Conservation (phyloP, 2,329 filamentous ascomycete genomes). For the Claviceps capensis region DNA sequence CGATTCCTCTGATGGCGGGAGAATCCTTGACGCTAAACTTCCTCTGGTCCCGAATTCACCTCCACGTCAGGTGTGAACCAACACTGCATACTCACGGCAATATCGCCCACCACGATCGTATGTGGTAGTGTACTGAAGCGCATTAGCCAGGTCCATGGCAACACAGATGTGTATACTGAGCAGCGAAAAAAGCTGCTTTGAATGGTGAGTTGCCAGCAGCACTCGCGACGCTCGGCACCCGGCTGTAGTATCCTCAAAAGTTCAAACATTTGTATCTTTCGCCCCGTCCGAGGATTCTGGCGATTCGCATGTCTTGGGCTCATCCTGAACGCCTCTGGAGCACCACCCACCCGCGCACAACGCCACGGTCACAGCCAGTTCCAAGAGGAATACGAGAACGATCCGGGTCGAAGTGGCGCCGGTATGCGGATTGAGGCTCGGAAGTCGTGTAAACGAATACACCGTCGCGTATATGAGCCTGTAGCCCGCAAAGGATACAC, state of each 20-base stretch:
- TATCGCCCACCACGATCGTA: too few relatives aligned
- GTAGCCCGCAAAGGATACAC: neutral
- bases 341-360: neutral
- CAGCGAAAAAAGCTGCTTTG: too few relatives aligned
- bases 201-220: too few relatives aligned
- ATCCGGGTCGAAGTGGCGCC: neutral
- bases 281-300: neutral
- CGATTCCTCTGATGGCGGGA: too few relatives aligned
- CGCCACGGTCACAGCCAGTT: neutral
- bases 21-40: too few relatives aligned
- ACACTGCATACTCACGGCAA: too few relatives aligned
- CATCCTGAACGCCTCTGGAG: neutral
- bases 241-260: neutral
- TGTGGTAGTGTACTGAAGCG: too few relatives aligned
- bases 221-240: neutral
- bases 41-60: too few relatives aligned
- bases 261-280: neutral
- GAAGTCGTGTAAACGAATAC: neutral
- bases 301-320: neutral
- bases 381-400: neutral
- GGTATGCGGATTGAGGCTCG: neutral
- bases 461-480: neutral
- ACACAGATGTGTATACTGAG: too few relatives aligned
- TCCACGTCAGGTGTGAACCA: too few relatives aligned
- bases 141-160: too few relatives aligned